A percentile compares a stretch with the other conserved stretches of the same genome.
Conservation (phyloP, 1,139 yeast species). For the Wickerhamomyces sp. region DNA sequence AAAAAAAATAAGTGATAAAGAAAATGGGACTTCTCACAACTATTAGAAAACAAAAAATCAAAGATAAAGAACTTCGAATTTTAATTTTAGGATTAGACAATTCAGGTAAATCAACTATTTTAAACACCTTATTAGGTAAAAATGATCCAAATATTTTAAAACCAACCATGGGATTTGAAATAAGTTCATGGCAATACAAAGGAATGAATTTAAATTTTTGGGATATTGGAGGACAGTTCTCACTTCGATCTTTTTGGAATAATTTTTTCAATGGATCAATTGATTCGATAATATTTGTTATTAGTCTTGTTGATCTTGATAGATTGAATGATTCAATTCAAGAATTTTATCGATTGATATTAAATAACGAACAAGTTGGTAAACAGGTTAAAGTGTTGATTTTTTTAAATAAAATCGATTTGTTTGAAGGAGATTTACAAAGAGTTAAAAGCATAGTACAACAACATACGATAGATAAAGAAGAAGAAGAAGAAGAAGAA, state of each 20-base stretch:
- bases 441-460: no score
- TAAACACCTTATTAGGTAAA: constrained; percentile 54
- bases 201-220: constrained; percentile 69
- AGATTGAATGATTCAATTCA: constrained; percentile 58
- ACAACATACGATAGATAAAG: no score
- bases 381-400: constrained; percentile 62
- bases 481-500: constrained; percentile 19
- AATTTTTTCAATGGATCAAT: constrained; percentile 78
- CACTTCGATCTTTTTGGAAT: constrained; percentile 80
- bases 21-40: constrained; percentile 83
- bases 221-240: constrained; percentile 95
- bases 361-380: constrained; percentile 60
- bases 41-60: constrained; percentile 74
- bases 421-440: constrained; percentile 26
- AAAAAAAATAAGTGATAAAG: no score
- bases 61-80: constrained; percentile 72
- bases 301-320: constrained; percentile 59
- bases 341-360: constrained; percentile 54
- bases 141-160: constrained; percentile 42
- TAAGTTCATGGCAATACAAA: constrained; percentile 34
- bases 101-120: constrained; percentile 88
- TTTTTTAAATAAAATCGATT: constrained; percentile 54
- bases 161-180: constrained; percentile 73
- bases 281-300: constrained; percentile 87
- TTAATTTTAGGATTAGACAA: constrained; percentile 84